phyloP scores from a whole-genome alignment of 768 basidiomycete genomes.

The Podaxis sp. region DNA sequence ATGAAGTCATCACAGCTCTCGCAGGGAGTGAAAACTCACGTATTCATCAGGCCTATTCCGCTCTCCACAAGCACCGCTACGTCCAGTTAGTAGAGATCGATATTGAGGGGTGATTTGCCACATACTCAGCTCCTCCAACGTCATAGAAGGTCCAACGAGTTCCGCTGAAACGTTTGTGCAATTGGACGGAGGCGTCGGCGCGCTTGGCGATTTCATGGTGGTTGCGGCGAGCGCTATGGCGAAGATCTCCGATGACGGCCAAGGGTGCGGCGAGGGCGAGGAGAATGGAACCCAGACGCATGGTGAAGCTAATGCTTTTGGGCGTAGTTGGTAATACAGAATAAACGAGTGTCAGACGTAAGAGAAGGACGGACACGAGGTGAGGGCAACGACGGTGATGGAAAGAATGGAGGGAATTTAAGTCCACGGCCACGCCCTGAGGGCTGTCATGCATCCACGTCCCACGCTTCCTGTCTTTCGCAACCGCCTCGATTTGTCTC shows the following conservation, averaged over 20 bases:
- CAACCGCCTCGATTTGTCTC: too few relatives aligned
- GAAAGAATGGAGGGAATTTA: background rate
- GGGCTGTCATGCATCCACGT: too few relatives aligned
- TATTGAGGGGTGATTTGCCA: background rate
- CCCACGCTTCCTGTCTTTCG: too few relatives aligned
- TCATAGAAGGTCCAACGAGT: slow-evolving; percentile 32
- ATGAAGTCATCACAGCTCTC: background rate
- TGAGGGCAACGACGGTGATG: background rate
- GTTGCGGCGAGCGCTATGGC: slow-evolving; percentile 15
- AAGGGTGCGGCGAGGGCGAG: slow-evolving; percentile 11
- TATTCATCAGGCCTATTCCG: slow-evolving; percentile 26
- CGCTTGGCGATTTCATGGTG: slow-evolving; percentile 29
- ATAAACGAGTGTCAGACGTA: slow-evolving; percentile 15
- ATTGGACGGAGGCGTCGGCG: slow-evolving; percentile 22
- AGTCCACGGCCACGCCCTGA: background rate
- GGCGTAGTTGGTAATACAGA: background rate
- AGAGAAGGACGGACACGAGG: slow-evolving; percentile 11
- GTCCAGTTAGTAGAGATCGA: background rate
- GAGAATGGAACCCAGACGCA: slow-evolving; percentile 12
- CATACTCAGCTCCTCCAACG: slow-evolving; percentile 28
- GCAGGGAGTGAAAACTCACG: slow-evolving; percentile 19
- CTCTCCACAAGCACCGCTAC: slow-evolving; percentile 32
- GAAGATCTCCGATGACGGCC: slow-evolving; percentile 15
- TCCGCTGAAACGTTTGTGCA: slow-evolving; percentile 24
- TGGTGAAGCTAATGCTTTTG: background rate